Evolutionary conservation across 352 stramenopile genomes (phyloP), one percentile per base, ranked within the genome.

Genomic region (Phytophthora palmivora): DNA sequence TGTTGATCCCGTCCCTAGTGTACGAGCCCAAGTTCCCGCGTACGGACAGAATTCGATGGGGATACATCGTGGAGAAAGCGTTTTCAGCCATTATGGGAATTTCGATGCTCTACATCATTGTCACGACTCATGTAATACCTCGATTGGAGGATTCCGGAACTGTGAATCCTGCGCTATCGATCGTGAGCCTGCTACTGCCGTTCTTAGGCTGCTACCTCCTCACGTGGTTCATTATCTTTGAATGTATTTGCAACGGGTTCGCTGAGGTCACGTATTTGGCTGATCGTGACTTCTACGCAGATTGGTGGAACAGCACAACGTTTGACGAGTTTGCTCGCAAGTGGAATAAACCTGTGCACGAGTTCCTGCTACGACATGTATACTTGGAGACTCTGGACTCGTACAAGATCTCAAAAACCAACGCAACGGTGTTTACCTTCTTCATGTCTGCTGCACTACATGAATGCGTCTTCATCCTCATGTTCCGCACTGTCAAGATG

Each of bases 321-420:
- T 97, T 91, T 28, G 84, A 91, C 46, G 84, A 93, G 71, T 96
- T 96, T 62, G 88, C 84, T 37, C 78, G 96, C 61, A 89, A 98
- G 39, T 99, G 97, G 97, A 99, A 99, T 75, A 94, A 98, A 50
- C 96, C 97, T 5, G 97, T 99, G 19, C 96, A 99, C 66, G 96
- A 98, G 67, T 98, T 97, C 78, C 59, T 97, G 44, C 61, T 93
- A 43, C 84, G 88, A 18, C 88, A 96, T 46, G 78, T 96, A 33
- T 97, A 95, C 50, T 61, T 95, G 8, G 81, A 94, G 63, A 83
- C 70, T 11, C 67, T 91, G 36, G 82, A 93, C 24, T 88, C 69
- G 47, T 90, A 88, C 70, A 91, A 91, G 41, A 62, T 85, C 21
- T 87, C 70, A 14, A 84, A 78, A 18, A 86, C 68, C 67, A 97